Evolutionary conservation across 202 grass and related monocot genomes (phyloP), one percentile per base, ranked within the genome.

Genomic region (Hordeum pubiflorum): DNA sequence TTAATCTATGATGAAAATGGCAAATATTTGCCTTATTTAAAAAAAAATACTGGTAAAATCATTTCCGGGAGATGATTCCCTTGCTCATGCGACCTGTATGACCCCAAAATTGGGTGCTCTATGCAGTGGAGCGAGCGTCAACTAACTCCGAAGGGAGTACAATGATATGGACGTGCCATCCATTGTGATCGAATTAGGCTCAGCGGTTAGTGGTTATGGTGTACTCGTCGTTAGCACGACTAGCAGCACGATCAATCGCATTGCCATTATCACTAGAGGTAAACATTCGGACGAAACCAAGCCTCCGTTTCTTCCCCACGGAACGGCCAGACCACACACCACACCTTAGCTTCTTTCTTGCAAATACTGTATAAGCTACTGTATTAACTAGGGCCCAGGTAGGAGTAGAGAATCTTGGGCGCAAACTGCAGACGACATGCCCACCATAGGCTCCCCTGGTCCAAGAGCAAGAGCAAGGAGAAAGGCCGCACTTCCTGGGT

Each of bases 361-460:
- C 15, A 32, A n/a, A n/a, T n/a, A n/a, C n/a, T n/a, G n/a, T n/a
- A n/a, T n/a, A n/a, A n/a, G n/a, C n/a, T n/a, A n/a, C n/a, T n/a
- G n/a, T n/a, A 7, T 50, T 50, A 24, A 69, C 37, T 73, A 76
- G 66, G 72, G 72, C 43, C 3, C 17, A 26, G 21, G 63, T 39
- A 23, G 63, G 9, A 58, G 48, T 56, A 36, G 31, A 66, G 78
- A 81, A 67, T 73, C 65, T 67, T 56, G 58, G 65, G 80, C 2
- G 56, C 79, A 36, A 44, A 72, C 26, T 46, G 72, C 74, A 15
- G 36, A 4, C 34, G 78, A 73, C 82, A 85, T 76, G 82, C 15
- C 79, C 23, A 23, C 26, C 58, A n/a, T 60, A 21, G 14, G 31
- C 29, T 79, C 60, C 38, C 52, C 72, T 57, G 29, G 33, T 38